Percentiles rank a stretch among this genome's conserved stretches.
These are phyloP conservation scores for Obba rivulosa DNA, from an alignment of 768 basidiomycete species.

Conservation along the genomic window DNA sequence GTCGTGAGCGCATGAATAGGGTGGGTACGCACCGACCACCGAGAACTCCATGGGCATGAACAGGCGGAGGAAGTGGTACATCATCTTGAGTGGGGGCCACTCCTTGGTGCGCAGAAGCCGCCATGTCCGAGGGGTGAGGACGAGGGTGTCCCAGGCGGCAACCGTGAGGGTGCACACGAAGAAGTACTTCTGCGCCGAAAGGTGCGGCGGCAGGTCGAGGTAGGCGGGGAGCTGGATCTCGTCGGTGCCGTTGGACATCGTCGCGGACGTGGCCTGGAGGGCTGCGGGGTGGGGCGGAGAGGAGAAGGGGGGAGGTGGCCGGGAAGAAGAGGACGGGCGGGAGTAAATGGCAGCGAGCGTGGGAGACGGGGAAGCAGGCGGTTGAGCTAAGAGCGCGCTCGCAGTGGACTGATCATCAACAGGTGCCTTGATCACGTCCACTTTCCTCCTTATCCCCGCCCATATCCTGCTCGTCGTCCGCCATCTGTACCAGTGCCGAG, in stretches of 20 bases:
- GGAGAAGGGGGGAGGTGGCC: not conserved
- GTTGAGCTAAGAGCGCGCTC: conserved; percentile 1
- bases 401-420: not conserved
- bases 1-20: not conserved
- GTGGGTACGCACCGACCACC: conserved; percentile 55
- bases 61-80: conserved; percentile 68
- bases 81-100: conserved; percentile 75
- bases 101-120: conserved; percentile 53
- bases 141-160: conserved; percentile 86
- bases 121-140: conserved; percentile 76
- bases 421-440: not conserved
- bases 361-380: conserved; percentile 1
- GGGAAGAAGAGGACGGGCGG: not conserved
- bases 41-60: conserved; percentile 81
- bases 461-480: too few relatives aligned
- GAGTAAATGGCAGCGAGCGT: not conserved
- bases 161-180: conserved; percentile 87
- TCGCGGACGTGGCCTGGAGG: conserved; percentile 1
- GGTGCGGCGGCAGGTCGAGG: conserved; percentile 70
- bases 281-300: conserved; percentile 14
- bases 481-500: too few relatives aligned
- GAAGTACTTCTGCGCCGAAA: conserved; percentile 85
- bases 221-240: conserved; percentile 47
- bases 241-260: not conserved
- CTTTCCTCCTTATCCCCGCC: too few relatives aligned